Conservation (phyloP, 805 yeast species). For the Spathaspora arborariae region DNA sequence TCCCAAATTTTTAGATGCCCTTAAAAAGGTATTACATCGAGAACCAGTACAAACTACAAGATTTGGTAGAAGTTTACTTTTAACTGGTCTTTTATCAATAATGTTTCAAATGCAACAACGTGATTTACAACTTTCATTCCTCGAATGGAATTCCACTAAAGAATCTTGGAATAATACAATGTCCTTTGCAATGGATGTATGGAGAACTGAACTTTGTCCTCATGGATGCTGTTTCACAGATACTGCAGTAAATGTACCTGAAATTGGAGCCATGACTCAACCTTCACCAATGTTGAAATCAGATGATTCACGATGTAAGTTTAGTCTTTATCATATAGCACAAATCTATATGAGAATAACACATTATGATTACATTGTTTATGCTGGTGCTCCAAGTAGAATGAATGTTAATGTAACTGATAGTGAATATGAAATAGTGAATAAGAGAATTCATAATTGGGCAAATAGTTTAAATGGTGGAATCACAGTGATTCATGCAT, state of each 20-base stretch:
- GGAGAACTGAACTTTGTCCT: conserved; percentile 22
- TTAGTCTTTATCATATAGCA: conserved; percentile 23
- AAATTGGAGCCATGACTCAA: conserved; percentile 6
- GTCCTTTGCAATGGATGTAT: conserved; percentile 25
- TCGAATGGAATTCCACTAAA: conserved; percentile 21
- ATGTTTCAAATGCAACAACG: conserved; percentile 25
- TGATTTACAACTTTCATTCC: conserved; percentile 21
- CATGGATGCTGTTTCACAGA: conserved; percentile 17
- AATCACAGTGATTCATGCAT: conserved; percentile 57
- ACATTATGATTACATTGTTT: conserved; percentile 27
- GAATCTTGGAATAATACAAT: conserved; percentile 26
- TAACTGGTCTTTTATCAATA: conserved; percentile 20
- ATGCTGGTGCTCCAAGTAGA: conserved; percentile 28
- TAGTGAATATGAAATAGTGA: conserved; percentile 46
- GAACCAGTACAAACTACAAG: conserved; percentile 17
- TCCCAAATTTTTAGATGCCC: conserved; percentile 21
- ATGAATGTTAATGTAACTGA: conserved; percentile 55
- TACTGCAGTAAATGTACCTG: conserved; percentile 8
- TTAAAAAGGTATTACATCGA: conserved; percentile 18
- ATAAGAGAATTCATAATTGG: conserved; percentile 51
- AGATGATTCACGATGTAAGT: conserved; percentile 22
- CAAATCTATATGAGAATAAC: conserved; percentile 25
- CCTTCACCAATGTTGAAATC: conserved; percentile 14
- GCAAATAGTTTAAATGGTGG: conserved; percentile 45
- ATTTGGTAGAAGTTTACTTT: conserved; percentile 20